Percentiles rank a stretch among this genome's conserved stretches.
Conservation (phyloP, 2,329 filamentous ascomycete genomes). For the Stachybotrys chartarum region DNA sequence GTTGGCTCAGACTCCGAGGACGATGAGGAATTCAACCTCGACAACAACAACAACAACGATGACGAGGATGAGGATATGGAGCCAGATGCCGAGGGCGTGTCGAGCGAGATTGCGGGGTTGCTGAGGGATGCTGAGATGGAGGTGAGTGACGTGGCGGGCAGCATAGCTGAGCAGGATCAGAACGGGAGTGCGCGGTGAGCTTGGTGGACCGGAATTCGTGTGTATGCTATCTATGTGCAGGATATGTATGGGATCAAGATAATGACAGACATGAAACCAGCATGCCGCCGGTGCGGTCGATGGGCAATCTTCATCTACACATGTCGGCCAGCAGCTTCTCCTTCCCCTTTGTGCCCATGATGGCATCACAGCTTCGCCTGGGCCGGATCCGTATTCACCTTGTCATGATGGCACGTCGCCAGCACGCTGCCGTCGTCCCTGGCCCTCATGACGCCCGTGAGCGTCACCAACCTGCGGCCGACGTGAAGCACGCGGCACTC, state of each 20-base stretch:
- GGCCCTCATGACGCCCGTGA: slow-evolving; percentile 48
- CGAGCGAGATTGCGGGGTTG: slow-evolving; percentile 10
- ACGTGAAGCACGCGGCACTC: slow-evolving; percentile 51
- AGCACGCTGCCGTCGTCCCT: slow-evolving; percentile 45
- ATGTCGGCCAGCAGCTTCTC: not conserved
- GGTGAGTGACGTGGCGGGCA: slow-evolving; percentile 7
- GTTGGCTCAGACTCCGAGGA: slow-evolving; percentile 1
- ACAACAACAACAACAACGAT: slow-evolving; percentile 5
- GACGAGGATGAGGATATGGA: slow-evolving; percentile 7
- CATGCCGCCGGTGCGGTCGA: no score
- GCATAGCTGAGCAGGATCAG: not conserved
- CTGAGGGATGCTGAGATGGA: slow-evolving; percentile 11
- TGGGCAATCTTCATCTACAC: no score
- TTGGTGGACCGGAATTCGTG: no score
- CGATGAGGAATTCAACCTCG: slow-evolving; percentile 11
- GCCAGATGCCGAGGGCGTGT: slow-evolving; percentile 6
- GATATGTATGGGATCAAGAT: not conserved
- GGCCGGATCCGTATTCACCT: slow-evolving; percentile 50
- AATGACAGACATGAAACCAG: no score
- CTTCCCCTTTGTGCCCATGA: not conserved
- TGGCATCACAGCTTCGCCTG: slow-evolving; percentile 20
- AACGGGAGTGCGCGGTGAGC: not conserved
- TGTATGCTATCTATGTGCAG: not conserved
- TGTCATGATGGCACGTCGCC: slow-evolving; percentile 56
- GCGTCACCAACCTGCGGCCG: slow-evolving; percentile 44